Conservation (phyloP, 2,329 filamentous ascomycete species). For the Thelonectria blattea region DNA sequence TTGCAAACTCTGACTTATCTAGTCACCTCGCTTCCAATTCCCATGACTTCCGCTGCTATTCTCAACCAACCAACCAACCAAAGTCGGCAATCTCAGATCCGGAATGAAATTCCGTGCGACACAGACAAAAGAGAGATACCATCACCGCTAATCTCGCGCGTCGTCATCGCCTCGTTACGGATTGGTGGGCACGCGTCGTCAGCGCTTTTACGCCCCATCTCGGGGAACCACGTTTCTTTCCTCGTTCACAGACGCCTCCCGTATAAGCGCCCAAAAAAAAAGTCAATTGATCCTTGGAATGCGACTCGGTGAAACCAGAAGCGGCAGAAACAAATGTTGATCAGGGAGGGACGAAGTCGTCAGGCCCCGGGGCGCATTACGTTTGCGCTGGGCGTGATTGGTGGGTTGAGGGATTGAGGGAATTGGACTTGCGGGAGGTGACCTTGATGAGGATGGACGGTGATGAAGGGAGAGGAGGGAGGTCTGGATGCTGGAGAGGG, state of each 20-base stretch:
- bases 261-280: neutral
- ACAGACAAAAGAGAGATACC: no score
- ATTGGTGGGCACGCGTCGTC: conserved; percentile 16
- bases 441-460: no score
- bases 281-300: neutral
- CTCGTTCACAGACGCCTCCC: neutral
- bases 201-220: neutral
- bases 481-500: no score
- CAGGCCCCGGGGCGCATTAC: conserved; percentile 1
- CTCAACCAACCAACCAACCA: neutral
- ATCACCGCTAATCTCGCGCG: neutral
- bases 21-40: no score
- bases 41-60: no score
- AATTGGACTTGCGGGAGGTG: neutral
- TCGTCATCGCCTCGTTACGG: conserved; percentile 15
- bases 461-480: no score
- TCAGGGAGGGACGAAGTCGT: neutral
- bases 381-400: conserved; percentile 1
- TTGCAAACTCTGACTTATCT: no score
- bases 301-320: conserved; percentile 4
- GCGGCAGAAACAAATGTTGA: conserved; percentile 3
- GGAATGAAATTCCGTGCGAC: neutral
- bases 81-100: neutral
- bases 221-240: neutral
- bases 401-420: neutral